Evolutionary conservation across 1,284 basidiomycete species (phyloP), one percentile per base, ranked within the genome.

Genomic region (Inonotus obliquus): DNA sequence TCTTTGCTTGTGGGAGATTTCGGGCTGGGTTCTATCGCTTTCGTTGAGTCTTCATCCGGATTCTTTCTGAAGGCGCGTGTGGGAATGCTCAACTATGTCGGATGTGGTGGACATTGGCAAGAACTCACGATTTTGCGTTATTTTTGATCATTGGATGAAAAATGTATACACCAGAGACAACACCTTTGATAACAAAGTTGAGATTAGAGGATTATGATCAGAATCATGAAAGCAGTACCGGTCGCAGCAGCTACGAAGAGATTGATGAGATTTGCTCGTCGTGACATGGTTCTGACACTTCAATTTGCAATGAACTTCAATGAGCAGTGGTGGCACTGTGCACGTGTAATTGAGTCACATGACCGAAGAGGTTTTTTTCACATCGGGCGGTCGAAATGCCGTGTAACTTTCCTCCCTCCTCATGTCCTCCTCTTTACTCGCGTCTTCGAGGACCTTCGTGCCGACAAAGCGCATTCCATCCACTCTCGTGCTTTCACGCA

Each of bases 111-210:
- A 21, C 21, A 2, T 7, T 25, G 19, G 13, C 23, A 14, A 23
- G 25, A 27, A 35, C 51, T 29, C 25, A 52, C 51, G 51, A 9
- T 35, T 52, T 25, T 17, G 32, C 11, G 45, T 45, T 57, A 47
- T 35, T 57, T 37, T 7, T 11, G 44, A 78, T 65, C 38, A 76
- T 57, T 11, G 76, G 76, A 61, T 74, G 72, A 68, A 78, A 79
- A 61, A 87, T 84, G 69, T 88, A 87, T 38, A 86, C 68, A 14
- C 86, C 86, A 13, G 86, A 87, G 25, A 77, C 65, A 51, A 86
- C 70, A 32, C 86, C 87, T 88, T 38, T 17, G 23, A n/a, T 21
- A 21, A 17, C 25, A 39, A 25, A 38, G 21, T 25, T 62, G 11
- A 57, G 35, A 11, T 51, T 29, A n/a, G 9, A 1, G 21, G 25